Evolutionary conservation across 1,284 basidiomycete genomes (phyloP).

Genomic region (Austroboletus olivaceoglutinosus): DNA sequence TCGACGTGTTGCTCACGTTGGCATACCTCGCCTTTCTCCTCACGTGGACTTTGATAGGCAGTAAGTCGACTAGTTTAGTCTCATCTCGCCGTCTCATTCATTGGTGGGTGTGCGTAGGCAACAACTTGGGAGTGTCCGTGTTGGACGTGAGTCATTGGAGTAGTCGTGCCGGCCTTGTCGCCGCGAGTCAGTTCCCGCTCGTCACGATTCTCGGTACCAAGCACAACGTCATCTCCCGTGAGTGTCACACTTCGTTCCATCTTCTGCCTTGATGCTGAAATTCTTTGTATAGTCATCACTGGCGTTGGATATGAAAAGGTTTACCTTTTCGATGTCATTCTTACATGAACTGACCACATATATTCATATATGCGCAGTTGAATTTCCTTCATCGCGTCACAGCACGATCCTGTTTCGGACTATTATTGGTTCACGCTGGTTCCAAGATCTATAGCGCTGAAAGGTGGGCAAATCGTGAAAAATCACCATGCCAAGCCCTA

Average conservation of each 20-base stretch:
- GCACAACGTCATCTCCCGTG: slow-evolving; percentile 62
- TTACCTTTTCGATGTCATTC: background rate
- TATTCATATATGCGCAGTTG: slow-evolving; percentile 32
- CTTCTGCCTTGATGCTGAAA: slow-evolving; percentile 6
- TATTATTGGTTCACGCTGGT: slow-evolving; percentile 52
- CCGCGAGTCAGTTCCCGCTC: slow-evolving; percentile 57
- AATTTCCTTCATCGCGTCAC: slow-evolving; percentile 53
- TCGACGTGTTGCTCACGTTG: slow-evolving; percentile 45
- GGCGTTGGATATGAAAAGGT: slow-evolving; percentile 62
- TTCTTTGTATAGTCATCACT: slow-evolving; percentile 45
- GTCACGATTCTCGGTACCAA: slow-evolving; percentile 61
- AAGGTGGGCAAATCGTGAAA: slow-evolving; percentile 11
- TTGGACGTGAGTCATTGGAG: slow-evolving; percentile 44
- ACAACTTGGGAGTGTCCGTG: slow-evolving; percentile 33
- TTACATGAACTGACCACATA: slow-evolving; percentile 4
- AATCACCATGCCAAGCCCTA: background rate
- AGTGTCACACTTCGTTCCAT: slow-evolving; percentile 14
- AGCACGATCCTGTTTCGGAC: slow-evolving; percentile 46
- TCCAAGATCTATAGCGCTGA: slow-evolving; percentile 33
- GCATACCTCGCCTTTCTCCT: slow-evolving; percentile 48
- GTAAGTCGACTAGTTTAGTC: slow-evolving; percentile 33
- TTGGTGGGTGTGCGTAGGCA: slow-evolving; percentile 31
- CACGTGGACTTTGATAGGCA: slow-evolving; percentile 48
- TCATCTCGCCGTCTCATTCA: background rate
- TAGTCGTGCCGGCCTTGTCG: slow-evolving; percentile 50